Percentiles rank a stretch among this genome's conserved stretches.
phyloP scores from a whole-genome alignment of 352 stramenopile species.

The Pythium volutum region DNA sequence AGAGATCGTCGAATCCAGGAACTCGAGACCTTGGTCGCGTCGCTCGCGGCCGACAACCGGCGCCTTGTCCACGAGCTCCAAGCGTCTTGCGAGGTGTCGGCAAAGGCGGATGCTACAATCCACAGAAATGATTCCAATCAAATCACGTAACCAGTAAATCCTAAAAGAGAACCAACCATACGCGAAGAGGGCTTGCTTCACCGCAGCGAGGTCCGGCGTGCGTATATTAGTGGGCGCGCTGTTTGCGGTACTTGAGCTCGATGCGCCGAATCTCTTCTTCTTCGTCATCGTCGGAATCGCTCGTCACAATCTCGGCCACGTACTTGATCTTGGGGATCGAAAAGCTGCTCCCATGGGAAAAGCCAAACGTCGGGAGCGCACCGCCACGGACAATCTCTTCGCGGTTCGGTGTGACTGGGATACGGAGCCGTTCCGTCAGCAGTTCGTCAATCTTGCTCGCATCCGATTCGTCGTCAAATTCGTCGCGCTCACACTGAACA shows the following conservation, averaged over 20 bases:
- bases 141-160: neutral
- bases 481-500: constrained; percentile 21
- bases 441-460: constrained; percentile 14
- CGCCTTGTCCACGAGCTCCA: neutral
- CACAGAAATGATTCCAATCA: constrained; percentile 6
- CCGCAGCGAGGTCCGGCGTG: too few species aligned
- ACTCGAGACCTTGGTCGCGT: constrained; percentile 24
- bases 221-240: constrained; percentile 12
- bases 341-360: constrained; percentile 34
- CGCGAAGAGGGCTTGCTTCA: too few species aligned
- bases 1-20: constrained; percentile 27
- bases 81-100: neutral
- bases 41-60: constrained; percentile 24
- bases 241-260: constrained; percentile 66
- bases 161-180: too few species aligned
- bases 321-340: constrained; percentile 81
- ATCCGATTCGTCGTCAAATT: constrained; percentile 23
- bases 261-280: constrained; percentile 73
- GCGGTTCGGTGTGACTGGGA: constrained; percentile 22
- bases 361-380: constrained; percentile 14
- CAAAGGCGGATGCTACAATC: neutral
- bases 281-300: constrained; percentile 74
- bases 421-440: constrained; percentile 12
- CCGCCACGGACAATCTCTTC: constrained; percentile 23
- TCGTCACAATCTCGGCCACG: constrained; percentile 32